Conservation (phyloP, 1,284 basidiomycete species). For the Ceratobasidium sp. region DNA sequence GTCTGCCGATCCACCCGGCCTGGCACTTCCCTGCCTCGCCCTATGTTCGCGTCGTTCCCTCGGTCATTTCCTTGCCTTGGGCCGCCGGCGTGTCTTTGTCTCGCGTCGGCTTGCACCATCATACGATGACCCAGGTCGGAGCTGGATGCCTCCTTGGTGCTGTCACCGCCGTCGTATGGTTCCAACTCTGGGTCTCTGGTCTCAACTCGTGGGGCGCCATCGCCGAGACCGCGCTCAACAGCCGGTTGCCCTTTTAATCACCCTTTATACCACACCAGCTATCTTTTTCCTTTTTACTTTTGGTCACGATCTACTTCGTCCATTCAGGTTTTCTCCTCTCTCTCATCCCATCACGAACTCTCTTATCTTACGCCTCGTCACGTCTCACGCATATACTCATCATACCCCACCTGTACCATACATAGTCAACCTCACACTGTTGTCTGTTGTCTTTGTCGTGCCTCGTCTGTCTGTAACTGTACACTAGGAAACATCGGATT, state of each 20-base stretch:
- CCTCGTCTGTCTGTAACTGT: background rate
- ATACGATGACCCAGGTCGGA: constrained; percentile 77
- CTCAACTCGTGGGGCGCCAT: constrained; percentile 23
- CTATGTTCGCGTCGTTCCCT: constrained; percentile 57
- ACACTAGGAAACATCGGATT: constrained; percentile 2
- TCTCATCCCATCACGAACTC: background rate
- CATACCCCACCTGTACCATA: background rate
- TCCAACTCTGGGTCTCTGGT: constrained; percentile 62
- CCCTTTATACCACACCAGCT: background rate
- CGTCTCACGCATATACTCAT: constrained; percentile 9
- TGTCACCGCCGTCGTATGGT: constrained; percentile 68
- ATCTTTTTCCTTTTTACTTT: background rate
- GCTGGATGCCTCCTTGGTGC: constrained; percentile 73
- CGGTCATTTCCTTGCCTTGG: constrained; percentile 65
- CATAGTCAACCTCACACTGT: background rate
- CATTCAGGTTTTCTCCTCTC: background rate
- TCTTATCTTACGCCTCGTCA: background rate
- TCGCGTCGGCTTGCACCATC: constrained; percentile 82
- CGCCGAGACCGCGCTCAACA: constrained; percentile 14
- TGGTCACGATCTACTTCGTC: background rate
- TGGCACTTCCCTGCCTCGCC: constrained; percentile 54
- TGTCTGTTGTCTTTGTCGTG: constrained; percentile 26
- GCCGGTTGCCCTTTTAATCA: background rate
- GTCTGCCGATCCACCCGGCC: constrained; percentile 64
- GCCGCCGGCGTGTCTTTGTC: constrained; percentile 68